Base-by-base conservation (phyloP, 1,284 basidiomycete species). In the Lentinus polychrous region DNA sequence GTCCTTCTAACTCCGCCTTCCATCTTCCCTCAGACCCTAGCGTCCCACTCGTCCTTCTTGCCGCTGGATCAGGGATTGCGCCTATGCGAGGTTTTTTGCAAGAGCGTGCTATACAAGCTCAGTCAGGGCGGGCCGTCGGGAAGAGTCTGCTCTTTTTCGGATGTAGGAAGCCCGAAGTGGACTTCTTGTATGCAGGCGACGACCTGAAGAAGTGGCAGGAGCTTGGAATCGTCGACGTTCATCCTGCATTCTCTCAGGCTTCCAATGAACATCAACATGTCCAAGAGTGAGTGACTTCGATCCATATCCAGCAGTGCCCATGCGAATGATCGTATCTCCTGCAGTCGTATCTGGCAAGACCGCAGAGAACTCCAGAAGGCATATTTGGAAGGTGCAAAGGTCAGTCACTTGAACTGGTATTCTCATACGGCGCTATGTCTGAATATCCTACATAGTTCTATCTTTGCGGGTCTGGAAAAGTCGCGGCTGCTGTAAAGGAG, bases 1-100 rank as follows among this genome's bases (percentile, higher is more conserved):
- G 73, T 14, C 59, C 68, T 8, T 63, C 67, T 12, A 64, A 63
- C 34, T 55, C 52, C 14, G 64, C 63, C 3, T 79, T 77, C 69
- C 72, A 74, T 58, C 70, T 69, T 18, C 74, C 75, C 1, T 53
- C 61, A 1, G 71, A 77, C 53, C 70, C 70, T 2, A 43, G 53
- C 3, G 56, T 65, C 7, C 75, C 75, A 0, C 61, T 79, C 22
- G 64, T 76, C 20, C 71, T 77, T 67, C 70, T 74, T 57, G 70
- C 68, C 42, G 72, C 72, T 18, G 76, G 76, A 7, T 68, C 71
- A 0, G 75, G 76, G 0, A 55, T 79, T 23, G 75, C 75, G 8
- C 75, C 76, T 1, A 74, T 79, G 68, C 67, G 73, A 15, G 74
- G 74, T 1, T 79, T 79, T 63, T 64, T 79, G 22, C 72, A 75